These are phyloP conservation scores for Blepharisma undulans DNA, from an alignment of 169 alveolate genomes.

Conservation along the genomic window DNA sequence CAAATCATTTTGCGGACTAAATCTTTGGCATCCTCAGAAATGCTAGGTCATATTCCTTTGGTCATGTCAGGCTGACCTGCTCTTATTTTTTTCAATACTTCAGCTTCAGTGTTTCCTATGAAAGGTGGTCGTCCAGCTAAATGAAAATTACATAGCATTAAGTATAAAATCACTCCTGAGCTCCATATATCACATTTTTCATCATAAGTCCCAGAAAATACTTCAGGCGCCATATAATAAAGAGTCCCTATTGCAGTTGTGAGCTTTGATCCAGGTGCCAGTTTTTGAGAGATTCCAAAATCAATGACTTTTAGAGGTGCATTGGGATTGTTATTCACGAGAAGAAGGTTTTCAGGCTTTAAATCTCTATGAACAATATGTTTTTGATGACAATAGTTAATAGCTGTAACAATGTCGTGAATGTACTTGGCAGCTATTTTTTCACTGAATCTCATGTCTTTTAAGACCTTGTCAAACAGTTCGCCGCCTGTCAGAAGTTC, in stretches of 20 bases:
- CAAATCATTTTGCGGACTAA: slow-evolving; percentile 82
- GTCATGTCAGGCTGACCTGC: slow-evolving; percentile 84
- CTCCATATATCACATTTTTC: slow-evolving; percentile 93
- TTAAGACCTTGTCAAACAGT: slow-evolving; percentile 82
- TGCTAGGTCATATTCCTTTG: slow-evolving; percentile 85
- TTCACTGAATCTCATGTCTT: slow-evolving; percentile 80
- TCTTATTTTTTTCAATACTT: slow-evolving; percentile 77
- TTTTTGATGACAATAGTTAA: slow-evolving; percentile 80
- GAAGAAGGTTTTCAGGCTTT: slow-evolving; percentile 85
- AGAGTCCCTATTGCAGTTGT: slow-evolving; percentile 77
- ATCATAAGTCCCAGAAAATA: slow-evolving; percentile 62
- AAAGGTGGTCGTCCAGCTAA: slow-evolving; percentile 89
- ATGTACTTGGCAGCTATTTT: slow-evolving; percentile 82
- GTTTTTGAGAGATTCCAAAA: slow-evolving; percentile 29
- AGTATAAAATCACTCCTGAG: slow-evolving; percentile 87
- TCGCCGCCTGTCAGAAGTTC: slow-evolving; percentile 86
- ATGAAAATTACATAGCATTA: slow-evolving; percentile 56
- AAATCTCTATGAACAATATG: slow-evolving; percentile 86
- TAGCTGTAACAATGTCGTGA: slow-evolving; percentile 81
- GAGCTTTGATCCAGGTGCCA: slow-evolving; percentile 17
- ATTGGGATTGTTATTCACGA: neutral
- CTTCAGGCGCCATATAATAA: slow-evolving; percentile 91
- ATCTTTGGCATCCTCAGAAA: slow-evolving; percentile 89
- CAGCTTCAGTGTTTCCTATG: slow-evolving; percentile 87
- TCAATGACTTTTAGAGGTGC: slow-evolving; percentile 18